A percentile compares a stretch with the other conserved stretches of the same genome.
phyloP scores from a whole-genome alignment of 768 basidiomycete genomes.

The Goffeauzyma gilvescens region DNA sequence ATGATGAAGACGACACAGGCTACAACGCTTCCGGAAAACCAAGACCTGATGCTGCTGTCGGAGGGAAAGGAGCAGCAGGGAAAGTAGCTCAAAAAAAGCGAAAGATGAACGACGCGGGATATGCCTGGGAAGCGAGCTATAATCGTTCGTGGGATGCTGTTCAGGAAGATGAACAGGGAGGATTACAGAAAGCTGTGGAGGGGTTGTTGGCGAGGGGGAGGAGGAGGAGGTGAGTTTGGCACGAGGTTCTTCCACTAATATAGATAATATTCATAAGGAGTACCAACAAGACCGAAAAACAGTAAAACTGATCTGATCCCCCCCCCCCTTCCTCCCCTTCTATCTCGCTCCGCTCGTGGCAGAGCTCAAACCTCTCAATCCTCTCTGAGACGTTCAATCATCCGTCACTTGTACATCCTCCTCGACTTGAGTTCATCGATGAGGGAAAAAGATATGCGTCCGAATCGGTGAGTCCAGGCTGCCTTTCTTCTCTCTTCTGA shows the following conservation, averaged over 20 bases:
- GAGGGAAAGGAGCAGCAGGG: conserved; percentile 7
- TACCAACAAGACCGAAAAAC: no score
- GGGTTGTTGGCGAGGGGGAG: conserved; percentile 71
- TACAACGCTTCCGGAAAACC: no score
- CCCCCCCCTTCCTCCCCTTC: no score
- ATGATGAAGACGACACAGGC: background rate
- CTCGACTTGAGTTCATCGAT: conserved; percentile 79
- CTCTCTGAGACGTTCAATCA: conserved; percentile 83
- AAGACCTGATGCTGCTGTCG: background rate
- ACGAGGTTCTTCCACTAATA: background rate
- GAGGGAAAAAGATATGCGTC: conserved; percentile 89
- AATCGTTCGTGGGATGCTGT: conserved; percentile 92
- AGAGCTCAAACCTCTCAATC: conserved; percentile 34
- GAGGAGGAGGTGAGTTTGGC: conserved; percentile 50
- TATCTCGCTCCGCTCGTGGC: background rate
- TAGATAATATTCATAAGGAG: no score
- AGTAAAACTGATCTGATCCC: no score
- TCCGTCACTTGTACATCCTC: conserved; percentile 81
- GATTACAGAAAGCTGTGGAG: conserved; percentile 72
- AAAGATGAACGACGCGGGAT: conserved; percentile 21
- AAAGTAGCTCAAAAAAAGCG: conserved; percentile 1
- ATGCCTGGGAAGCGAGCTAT: conserved; percentile 92
- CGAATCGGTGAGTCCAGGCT: conserved; percentile 38
- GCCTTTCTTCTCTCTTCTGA: no score
- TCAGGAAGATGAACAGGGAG: conserved; percentile 85